Conservation (phyloP, 306 rosid genomes). For the Canavalia ensiformis region DNA sequence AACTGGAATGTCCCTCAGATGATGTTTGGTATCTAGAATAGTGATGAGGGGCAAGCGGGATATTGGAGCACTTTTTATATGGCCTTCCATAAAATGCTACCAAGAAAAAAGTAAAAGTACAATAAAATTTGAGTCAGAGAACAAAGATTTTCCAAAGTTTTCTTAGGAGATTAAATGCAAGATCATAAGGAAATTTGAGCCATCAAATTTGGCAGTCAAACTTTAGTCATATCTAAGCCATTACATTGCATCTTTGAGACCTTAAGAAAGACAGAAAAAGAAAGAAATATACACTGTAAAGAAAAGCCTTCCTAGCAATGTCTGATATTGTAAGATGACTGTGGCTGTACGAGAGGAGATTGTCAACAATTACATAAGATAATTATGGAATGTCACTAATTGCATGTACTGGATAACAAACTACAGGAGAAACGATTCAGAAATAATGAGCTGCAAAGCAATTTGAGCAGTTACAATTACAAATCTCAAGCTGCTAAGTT, state of each 20-base stretch:
- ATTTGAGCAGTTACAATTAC: neutral
- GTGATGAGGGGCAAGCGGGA: conserved; percentile 94
- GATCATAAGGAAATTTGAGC: conserved; percentile 27
- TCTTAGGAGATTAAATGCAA: conserved; percentile 31
- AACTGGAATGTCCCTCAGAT: conserved; percentile 87
- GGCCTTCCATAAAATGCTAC: conserved; percentile 98
- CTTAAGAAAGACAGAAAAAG: conserved; percentile 16
- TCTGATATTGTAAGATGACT: conserved; percentile 88
- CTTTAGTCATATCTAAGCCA: conserved; percentile 33
- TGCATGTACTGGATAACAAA: conserved; percentile 23
- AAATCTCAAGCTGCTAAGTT: conserved; percentile 17
- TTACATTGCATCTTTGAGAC: conserved; percentile 2
- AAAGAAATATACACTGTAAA: conserved; percentile 81
- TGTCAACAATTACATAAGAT: conserved; percentile 42
- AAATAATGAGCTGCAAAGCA: conserved; percentile 22
- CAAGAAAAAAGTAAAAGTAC: conserved; percentile 48
- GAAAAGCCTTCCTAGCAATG: conserved; percentile 98
- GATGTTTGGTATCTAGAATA: conserved; percentile 82
- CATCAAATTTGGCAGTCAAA: conserved; percentile 36
- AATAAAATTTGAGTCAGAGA: conserved; percentile 11
- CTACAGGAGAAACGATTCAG: conserved; percentile 1
- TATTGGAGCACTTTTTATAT: conserved; percentile 87
- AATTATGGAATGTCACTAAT: conserved; percentile 28
- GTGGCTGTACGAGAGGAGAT: conserved; percentile 62
- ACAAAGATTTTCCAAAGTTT: conserved; percentile 11